Evolutionary conservation across 352 stramenopile species (phyloP).

Genomic region (Phytophthora megakarya): DNA sequence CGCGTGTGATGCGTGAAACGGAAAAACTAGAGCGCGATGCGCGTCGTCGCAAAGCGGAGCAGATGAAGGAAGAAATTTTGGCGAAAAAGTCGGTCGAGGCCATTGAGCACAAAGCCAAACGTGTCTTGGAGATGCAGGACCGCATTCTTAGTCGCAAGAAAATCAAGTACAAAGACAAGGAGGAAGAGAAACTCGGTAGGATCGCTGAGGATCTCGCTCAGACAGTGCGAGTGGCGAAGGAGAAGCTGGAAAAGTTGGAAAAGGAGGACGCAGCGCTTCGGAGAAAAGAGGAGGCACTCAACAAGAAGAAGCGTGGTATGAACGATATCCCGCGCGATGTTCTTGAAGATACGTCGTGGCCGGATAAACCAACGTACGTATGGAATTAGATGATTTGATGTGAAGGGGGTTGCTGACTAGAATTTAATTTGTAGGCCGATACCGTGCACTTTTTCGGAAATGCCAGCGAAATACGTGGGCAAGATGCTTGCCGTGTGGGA

Average conservation of each 20-base stretch:
- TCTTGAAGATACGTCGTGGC: slow-evolving; percentile 34
- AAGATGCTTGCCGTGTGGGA: slow-evolving; percentile 79
- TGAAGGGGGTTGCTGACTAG: slow-evolving; percentile 2
- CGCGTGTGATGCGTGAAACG: slow-evolving; percentile 75
- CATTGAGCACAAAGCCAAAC: slow-evolving; percentile 84
- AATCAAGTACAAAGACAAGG: slow-evolving; percentile 90
- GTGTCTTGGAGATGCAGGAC: slow-evolving; percentile 88
- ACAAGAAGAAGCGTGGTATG: slow-evolving; percentile 75
- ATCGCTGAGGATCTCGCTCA: slow-evolving; percentile 81
- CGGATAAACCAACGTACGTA: slow-evolving; percentile 76
- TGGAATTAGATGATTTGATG: not conserved
- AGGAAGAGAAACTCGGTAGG: slow-evolving; percentile 85
- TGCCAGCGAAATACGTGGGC: slow-evolving; percentile 51
- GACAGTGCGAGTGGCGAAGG: slow-evolving; percentile 74
- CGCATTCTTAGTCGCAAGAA: slow-evolving; percentile 87
- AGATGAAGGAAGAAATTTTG: slow-evolving; percentile 75
- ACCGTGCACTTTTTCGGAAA: slow-evolving; percentile 59
- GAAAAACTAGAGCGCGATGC: slow-evolving; percentile 84
- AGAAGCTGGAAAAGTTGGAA: slow-evolving; percentile 86
- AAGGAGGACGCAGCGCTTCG: slow-evolving; percentile 80
- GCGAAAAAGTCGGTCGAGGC: slow-evolving; percentile 79
- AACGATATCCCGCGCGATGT: slow-evolving; percentile 56
- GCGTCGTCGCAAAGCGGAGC: slow-evolving; percentile 58
- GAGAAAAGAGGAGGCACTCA: slow-evolving; percentile 83
- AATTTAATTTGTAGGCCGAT: slow-evolving; percentile 40